Conservation (phyloP, 2,329 filamentous ascomycete genomes). For the Fusarium redolens region DNA sequence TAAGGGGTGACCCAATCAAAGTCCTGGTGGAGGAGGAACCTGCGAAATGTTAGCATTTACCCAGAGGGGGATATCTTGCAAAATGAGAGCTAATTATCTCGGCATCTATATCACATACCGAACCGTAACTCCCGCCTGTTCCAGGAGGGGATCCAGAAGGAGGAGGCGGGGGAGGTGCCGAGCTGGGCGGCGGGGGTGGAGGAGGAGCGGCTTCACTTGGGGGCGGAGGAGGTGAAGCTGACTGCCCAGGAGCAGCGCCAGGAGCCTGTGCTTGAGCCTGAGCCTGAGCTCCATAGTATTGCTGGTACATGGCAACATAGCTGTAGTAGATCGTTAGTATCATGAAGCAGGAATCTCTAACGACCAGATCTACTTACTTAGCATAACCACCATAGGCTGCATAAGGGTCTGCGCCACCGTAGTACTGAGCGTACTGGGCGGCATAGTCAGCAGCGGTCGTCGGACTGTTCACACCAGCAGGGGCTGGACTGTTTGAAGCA, state of each 20-base stretch:
- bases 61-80: neutral
- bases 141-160: constrained; percentile 60
- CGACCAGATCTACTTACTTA: constrained; percentile 63
- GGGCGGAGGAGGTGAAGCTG: constrained; percentile 67
- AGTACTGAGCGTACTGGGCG: constrained; percentile 87
- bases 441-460: constrained; percentile 70
- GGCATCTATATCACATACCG: constrained; percentile 61
- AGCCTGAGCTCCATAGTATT: constrained; percentile 68
- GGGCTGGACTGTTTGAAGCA: constrained; percentile 53
- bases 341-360: neutral
- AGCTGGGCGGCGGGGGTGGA: constrained; percentile 56
- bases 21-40: constrained; percentile 68
- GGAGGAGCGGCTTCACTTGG: constrained; percentile 71
- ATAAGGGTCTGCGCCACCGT: constrained; percentile 81
- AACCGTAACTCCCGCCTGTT: constrained; percentile 64
- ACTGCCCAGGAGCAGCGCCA: constrained; percentile 54
- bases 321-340: constrained; percentile 49
- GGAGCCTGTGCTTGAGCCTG: constrained; percentile 54
- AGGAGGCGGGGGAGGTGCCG: constrained; percentile 57
- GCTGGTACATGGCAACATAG: constrained; percentile 78
- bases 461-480: constrained; percentile 45
- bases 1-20: constrained; percentile 48
- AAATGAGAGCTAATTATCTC: neutral
- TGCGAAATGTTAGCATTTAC: constrained; percentile 44
- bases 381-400: constrained; percentile 91